phyloP scores from a whole-genome alignment of 352 stramenopile species.

The Pythium coloratum region DNA sequence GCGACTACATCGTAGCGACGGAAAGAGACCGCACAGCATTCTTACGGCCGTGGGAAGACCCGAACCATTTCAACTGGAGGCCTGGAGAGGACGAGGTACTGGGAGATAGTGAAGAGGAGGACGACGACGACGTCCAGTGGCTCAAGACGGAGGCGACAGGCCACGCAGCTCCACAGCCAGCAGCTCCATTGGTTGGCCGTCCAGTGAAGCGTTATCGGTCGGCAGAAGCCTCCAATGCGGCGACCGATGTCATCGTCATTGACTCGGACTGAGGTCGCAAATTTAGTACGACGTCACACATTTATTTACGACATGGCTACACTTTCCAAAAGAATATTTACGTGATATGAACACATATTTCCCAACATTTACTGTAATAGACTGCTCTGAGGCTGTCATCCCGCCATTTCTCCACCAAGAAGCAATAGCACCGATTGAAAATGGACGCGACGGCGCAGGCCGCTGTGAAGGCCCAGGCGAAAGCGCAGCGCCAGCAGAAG shows the following conservation, averaged over 20 bases:
- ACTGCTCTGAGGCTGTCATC: constrained; percentile 9
- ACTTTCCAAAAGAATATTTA: neutral
- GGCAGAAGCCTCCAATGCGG: neutral
- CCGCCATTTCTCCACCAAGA: neutral
- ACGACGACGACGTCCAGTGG: constrained; percentile 17
- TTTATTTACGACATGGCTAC: constrained; percentile 14
- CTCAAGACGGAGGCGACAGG: constrained; percentile 9
- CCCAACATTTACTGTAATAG: neutral
- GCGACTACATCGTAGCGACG: constrained; percentile 19
- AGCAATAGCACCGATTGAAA: neutral
- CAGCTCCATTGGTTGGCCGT: neutral
- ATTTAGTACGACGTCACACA: neutral
- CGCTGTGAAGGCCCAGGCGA: constrained; percentile 11
- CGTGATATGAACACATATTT: too few relatives aligned
- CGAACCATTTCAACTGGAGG: constrained; percentile 22
- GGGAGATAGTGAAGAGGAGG: constrained; percentile 20
- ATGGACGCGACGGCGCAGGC: neutral
- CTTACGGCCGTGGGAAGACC: constrained; percentile 11
- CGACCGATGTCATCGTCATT: constrained; percentile 16
- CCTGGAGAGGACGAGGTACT: constrained; percentile 38
- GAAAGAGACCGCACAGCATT: constrained; percentile 1
- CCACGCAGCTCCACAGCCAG: neutral
- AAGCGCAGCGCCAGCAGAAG: constrained; percentile 43
- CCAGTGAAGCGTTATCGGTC: constrained; percentile 2
- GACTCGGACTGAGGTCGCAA: constrained; percentile 15